Base-by-base conservation (phyloP, 2,329 filamentous ascomycete genomes). In the Cadophora luteo-olivacea region DNA sequence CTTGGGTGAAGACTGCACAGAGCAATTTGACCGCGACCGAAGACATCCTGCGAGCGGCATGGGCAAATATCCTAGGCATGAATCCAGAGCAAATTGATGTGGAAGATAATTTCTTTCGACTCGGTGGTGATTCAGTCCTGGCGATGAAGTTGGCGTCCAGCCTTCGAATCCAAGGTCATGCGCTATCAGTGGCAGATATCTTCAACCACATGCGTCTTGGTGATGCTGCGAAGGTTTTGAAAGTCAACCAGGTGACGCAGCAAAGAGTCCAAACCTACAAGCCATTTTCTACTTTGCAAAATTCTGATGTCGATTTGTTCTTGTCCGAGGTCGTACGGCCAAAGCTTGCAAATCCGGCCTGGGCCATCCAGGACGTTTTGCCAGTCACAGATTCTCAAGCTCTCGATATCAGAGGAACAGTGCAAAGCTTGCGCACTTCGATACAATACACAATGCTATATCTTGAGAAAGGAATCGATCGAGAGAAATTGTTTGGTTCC, bases 91-190 rank as follows among this genome's bases (percentile, higher is more conserved):
- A 76, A 24, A 84, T 73, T 62, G 72, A 69, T 32, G 48, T 70
- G 16, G 68, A 75, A 41, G 80, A 81, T 62, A 82, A 79, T 70
- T 83, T 83, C 74, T 81, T 81, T 65, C 73, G 72, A 4, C 71
- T 81, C 0, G 79, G 79, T 14, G 80, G 80, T 19, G 79, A 80
- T 64, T 81, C 79, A 0, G 70, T 81, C 0, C 58, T 72, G 22
- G 79, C 79, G 0, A 83, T 82, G 77, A 84, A 82, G 58, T 69
- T 86, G 8, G 84, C 86, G 0, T 81, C 84, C 36, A 78, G 61
- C 32, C 64, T 72, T 57, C 71, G 74, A 24, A 52, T 51, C 33
- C 51, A 71, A 63, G 69, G 72, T 5, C 69, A 82, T 62, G 75
- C 76, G 32, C 73, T 83, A 61, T 81, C 80, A 7, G 80, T 83